Base-by-base conservation (phyloP, 202 grass and related monocot species). In the Setaria viridis region DNA sequence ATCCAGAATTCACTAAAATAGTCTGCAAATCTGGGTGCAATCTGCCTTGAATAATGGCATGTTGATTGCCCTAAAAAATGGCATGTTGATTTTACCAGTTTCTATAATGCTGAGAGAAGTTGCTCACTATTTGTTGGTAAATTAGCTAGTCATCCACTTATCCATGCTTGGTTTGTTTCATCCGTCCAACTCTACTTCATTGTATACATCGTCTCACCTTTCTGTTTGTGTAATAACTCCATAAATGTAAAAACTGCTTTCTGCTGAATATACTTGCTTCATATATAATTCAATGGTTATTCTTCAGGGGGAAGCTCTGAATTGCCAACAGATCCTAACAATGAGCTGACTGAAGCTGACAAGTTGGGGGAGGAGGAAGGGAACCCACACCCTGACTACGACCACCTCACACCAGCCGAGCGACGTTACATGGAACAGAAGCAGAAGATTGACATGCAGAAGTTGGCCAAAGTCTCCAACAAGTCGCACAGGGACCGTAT, bases 401-500 rank as follows among this genome's bases (percentile, higher is more conserved):
- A 84, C 39, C 87, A 92, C 45, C 88, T 92, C 58, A 99, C 96
- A 20, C 90, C 96, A 56, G 93, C 96, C 0, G 96, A 99, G 82
- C 90, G 82, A 21, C 88, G 93, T 37, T 99, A 99, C 57, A 72
- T 95, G 17, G 96, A 99, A 71, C 91, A 95, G 87, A 99, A 90
- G 76, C 89, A 95, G 79, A 95, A 72, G 81, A 95, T 95, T 66
- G 88, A 99, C 30, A 80, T 62, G 70, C 93, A 84, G 58, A 95
- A 86, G 80, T 5, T 91, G 80, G 91, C 93, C 4, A 99, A 99
- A 85, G 94, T 93, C 0, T 37, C 96, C 15, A 90, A 98, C 88
- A 98, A 98, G 71, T 98, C 96, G 0, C 93, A 99, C 66, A 92
- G 96, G 56, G 96, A 99, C 62, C 90, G 96, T 37, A 99, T 99